These are phyloP conservation scores for Cylindricascospora bacillispora DNA, from an alignment of 1,139 yeast species.

Conservation along the genomic window DNA sequence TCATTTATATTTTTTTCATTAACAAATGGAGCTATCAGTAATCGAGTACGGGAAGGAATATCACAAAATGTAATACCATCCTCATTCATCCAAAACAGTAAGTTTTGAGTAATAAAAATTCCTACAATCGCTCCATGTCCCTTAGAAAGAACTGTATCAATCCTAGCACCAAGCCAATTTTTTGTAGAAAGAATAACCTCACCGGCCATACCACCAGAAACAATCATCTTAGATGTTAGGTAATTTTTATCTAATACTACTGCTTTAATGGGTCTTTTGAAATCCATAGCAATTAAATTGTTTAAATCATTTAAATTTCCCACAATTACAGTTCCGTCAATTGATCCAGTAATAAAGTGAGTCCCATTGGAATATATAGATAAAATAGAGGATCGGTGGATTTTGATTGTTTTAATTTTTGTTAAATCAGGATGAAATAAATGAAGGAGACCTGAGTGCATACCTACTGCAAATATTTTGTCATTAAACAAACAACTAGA, in stretches of 20 bases:
- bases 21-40: constrained; percentile 47
- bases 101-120: constrained; percentile 45
- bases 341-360: constrained; percentile 74
- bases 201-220: constrained; percentile 89
- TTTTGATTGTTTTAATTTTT: constrained; percentile 58
- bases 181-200: constrained; percentile 60
- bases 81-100: constrained; percentile 78
- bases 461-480: constrained; percentile 60
- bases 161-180: constrained; percentile 78
- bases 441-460: constrained; percentile 78
- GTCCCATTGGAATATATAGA: constrained; percentile 61
- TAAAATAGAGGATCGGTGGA: constrained; percentile 76
- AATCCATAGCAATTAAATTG: constrained; percentile 65
- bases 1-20: constrained; percentile 31
- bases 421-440: constrained; percentile 47
- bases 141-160: constrained; percentile 50
- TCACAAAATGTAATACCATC: constrained; percentile 57
- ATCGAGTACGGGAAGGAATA: constrained; percentile 31
- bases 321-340: constrained; percentile 85
- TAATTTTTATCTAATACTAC: constrained; percentile 71
- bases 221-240: constrained; percentile 44
- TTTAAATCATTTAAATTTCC: constrained; percentile 53
- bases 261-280: constrained; percentile 79
- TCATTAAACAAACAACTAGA: constrained; percentile 55
- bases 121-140: constrained; percentile 65